These are phyloP conservation scores for Blumeria graminis DNA, from an alignment of 2,329 filamentous ascomycete genomes.

Conservation along the genomic window DNA sequence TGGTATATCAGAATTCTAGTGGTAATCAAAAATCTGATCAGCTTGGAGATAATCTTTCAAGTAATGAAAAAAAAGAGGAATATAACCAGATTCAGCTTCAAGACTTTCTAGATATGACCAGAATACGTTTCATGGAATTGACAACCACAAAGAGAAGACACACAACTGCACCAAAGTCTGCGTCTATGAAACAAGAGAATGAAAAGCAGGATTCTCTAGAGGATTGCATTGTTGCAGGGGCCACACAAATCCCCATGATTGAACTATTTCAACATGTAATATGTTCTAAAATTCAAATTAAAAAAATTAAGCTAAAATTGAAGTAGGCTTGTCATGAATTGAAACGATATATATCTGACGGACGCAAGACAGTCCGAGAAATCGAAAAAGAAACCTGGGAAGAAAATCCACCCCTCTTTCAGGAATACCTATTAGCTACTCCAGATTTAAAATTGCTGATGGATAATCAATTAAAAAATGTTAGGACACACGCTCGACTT, in stretches of 20 bases:
- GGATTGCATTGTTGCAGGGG: slow-evolving; percentile 63
- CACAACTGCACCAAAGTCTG: slow-evolving; percentile 39
- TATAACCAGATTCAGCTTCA: slow-evolving; percentile 52
- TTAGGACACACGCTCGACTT: slow-evolving; percentile 76
- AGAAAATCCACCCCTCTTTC: slow-evolving; percentile 77
- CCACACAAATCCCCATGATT: slow-evolving; percentile 77
- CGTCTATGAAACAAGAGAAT: slow-evolving; percentile 13
- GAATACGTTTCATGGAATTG: slow-evolving; percentile 93
- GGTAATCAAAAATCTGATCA: background rate
- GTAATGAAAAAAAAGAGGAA: slow-evolving; percentile 15
- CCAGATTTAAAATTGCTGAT: slow-evolving; percentile 66
- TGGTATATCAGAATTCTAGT: background rate
- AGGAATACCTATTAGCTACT: slow-evolving; percentile 69
- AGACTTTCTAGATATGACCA: slow-evolving; percentile 84
- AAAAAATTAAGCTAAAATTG: background rate
- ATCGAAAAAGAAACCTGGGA: slow-evolving; percentile 75
- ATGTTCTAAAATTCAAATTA: slow-evolving; percentile 4
- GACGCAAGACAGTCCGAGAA: slow-evolving; percentile 66
- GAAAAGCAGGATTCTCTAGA: slow-evolving; percentile 32
- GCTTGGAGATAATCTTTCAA: background rate
- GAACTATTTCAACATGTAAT: slow-evolving; percentile 78
- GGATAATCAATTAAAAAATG: slow-evolving; percentile 94
- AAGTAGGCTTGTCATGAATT: slow-evolving; percentile 62
- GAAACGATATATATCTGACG: slow-evolving; percentile 90
- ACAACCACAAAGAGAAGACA: slow-evolving; percentile 87